A percentile compares a stretch with the other conserved stretches of the same genome.
Conservation (phyloP, 2,329 filamentous ascomycete species). For the Pseudopyrenochaeta lycopersici region DNA sequence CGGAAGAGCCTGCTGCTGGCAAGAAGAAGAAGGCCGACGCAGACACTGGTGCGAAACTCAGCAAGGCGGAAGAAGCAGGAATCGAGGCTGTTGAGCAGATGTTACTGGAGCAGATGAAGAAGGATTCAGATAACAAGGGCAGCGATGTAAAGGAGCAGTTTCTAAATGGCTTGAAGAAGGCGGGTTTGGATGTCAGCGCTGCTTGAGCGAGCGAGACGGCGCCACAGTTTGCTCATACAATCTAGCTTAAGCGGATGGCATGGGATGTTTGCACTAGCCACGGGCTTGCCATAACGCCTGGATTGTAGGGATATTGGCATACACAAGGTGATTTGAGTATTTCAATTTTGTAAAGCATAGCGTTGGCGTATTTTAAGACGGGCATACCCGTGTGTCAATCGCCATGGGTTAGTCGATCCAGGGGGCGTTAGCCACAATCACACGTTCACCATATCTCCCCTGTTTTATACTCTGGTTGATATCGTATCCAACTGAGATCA, state of each 20-base stretch:
- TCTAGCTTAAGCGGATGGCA: background rate
- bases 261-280: background rate
- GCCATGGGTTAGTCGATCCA: background rate
- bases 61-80: slow-evolving; percentile 44
- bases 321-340: background rate
- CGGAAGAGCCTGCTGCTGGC: slow-evolving; percentile 42
- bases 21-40: slow-evolving; percentile 28
- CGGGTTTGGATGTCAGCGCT: slow-evolving; percentile 49
- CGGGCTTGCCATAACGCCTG: background rate
- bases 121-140: slow-evolving; percentile 2
- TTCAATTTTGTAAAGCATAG: slow-evolving; percentile 2
- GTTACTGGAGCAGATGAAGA: slow-evolving; percentile 46
- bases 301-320: background rate
- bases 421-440: too few relatives aligned
- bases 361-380: slow-evolving; percentile 4
- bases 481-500: too few relatives aligned
- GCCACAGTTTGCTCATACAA: background rate
- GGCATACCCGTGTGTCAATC: background rate
- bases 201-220: slow-evolving; percentile 2
- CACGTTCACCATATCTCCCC: too few relatives aligned
- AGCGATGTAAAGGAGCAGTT: slow-evolving; percentile 54
- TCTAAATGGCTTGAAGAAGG: slow-evolving; percentile 51
- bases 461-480: too few relatives aligned
- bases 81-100: slow-evolving; percentile 51
- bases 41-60: slow-evolving; percentile 38